A percentile compares a stretch with the other conserved stretches of the same genome.
Conservation (phyloP, 2,329 filamentous ascomycete genomes). For the Fusarium begoniae region DNA sequence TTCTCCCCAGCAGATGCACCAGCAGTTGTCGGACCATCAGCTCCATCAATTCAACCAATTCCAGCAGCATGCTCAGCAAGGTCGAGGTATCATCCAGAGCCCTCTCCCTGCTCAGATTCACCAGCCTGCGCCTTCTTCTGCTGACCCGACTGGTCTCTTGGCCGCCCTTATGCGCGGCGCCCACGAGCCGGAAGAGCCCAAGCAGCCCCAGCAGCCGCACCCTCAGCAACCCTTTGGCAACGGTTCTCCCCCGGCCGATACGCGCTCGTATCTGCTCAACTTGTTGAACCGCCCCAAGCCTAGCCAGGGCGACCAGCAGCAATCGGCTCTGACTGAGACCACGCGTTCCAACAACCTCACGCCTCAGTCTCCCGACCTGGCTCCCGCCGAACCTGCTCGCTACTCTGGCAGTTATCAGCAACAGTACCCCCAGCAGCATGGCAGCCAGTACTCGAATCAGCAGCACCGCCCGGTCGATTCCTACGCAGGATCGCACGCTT, state of each 20-base stretch:
- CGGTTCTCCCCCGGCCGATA: conserved; percentile 69
- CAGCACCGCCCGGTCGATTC: conserved; percentile 42
- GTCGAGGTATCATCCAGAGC: conserved; percentile 31
- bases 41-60: conserved; percentile 42
- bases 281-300: conserved; percentile 83
- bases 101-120: conserved; percentile 57
- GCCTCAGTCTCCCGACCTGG: conserved; percentile 53
- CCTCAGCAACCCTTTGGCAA: conserved; percentile 54
- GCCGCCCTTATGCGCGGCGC: conserved; percentile 69
- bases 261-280: conserved; percentile 86
- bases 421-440: conserved; percentile 36
- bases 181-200: conserved; percentile 57
- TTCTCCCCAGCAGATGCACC: conserved; percentile 34
- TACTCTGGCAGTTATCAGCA: conserved; percentile 46
- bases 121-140: conserved; percentile 64
- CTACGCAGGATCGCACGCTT: conserved; percentile 39
- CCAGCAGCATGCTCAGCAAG: conserved; percentile 41
- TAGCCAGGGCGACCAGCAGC: conserved; percentile 62
- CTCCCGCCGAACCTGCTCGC: conserved; percentile 40
- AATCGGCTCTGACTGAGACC: conserved; percentile 51
- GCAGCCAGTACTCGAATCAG: conserved; percentile 32
- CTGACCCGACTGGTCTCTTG: conserved; percentile 66
- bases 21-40: conserved; percentile 41
- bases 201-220: conserved; percentile 38
- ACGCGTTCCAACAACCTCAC: conserved; percentile 56